Base-by-base conservation (phyloP, 2,329 filamentous ascomycete genomes). In the Hypomyces perniciosus region DNA sequence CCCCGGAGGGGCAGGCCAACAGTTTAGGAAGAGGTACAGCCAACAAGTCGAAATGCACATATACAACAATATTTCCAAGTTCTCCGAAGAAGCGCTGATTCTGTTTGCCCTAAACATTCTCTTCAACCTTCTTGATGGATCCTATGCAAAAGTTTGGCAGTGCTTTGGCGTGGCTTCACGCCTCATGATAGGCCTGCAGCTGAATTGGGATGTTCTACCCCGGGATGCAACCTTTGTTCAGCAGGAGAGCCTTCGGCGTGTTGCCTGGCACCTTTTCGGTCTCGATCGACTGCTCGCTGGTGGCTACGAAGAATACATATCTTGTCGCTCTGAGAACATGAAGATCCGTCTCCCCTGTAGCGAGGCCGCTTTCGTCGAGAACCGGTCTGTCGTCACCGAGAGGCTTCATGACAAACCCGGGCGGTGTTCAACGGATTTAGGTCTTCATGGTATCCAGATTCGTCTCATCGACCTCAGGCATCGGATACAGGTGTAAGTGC, bases 231-330 rank as follows among this genome's bases (percentile, higher is more conserved):
- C 63, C 4, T 70, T 68, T 46, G 52, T 63, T 10, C 61, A 69
- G 28, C 68, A 70, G 46, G 70, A 72, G 54, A 64, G 57, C 5
- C 55, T 65, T 10, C 62, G 69, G 27, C 64, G 70, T 6, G 60
- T 69, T 26, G 67, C 64, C 2, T 72, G 70, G 70, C 65, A 68
- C 34, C 57, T 71, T 38, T 72, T 69, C 51, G 58, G 67, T 41
- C 55, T 71, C 41, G 69, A 72, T 45, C 64, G 69, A 6, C 54
- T 68, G 27, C 61, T 72, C 8, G 68, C 70, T 1, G 68, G 65
- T 2, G 69, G 70, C 1, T 72, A 69, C 42, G 69, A 71, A 28
- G 69, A 70, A 44, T 71, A 72, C 50, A 63, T 72, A 20, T 61
- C 62, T 9, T 67, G 66, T 31, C 62, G 65, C 8, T 62, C 66